A percentile compares a stretch with the other conserved stretches of the same genome.
Conservation (phyloP, 305 asterid genomes). For the Rubia peregrina region DNA sequence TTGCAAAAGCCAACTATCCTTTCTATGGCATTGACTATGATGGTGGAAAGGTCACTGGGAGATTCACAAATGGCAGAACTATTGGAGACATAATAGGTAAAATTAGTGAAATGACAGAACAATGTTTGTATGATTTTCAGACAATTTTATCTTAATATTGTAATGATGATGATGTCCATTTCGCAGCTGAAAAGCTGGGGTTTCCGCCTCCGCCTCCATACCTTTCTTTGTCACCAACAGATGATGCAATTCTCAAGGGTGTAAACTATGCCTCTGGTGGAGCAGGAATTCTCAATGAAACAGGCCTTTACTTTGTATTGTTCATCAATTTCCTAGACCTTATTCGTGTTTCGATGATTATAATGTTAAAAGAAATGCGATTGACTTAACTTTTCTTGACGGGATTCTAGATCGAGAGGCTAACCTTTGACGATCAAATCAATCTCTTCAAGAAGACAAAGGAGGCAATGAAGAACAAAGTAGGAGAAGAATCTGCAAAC, state of each 20-base stretch:
- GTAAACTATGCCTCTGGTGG: conserved; percentile 88
- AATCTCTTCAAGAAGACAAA: conserved; percentile 46
- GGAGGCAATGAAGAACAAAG: conserved; percentile 37
- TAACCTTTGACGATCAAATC: conserved; percentile 73
- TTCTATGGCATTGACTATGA: conserved; percentile 57
- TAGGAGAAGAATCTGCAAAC: conserved; percentile 53
- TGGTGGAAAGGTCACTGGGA: conserved; percentile 62
- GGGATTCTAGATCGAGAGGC: conserved; percentile 48
- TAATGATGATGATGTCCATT: background rate
- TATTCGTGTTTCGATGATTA: background rate
- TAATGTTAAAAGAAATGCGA: background rate
- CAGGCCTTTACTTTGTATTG: conserved; percentile 69
- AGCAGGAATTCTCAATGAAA: conserved; percentile 75
- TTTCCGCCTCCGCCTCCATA: conserved; percentile 61
- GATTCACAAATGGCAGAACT: conserved; percentile 81
- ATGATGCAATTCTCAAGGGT: conserved; percentile 59
- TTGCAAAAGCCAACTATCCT: conserved; percentile 63
- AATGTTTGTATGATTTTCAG: background rate
- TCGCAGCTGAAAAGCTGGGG: conserved; percentile 63
- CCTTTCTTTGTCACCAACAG: conserved; percentile 51
- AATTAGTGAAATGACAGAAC: background rate
- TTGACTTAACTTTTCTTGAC: background rate
- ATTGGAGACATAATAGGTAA: conserved; percentile 71
- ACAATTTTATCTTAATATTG: background rate
- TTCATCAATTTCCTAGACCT: background rate